Evolutionary conservation across 345 rosid genomes (phyloP).

Genomic region (Arabidopsis thaliana): TAIR10.1 NC_003076.8:9327001-9327500

Average conservation of each 20-base stretch:
- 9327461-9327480: constrained; percentile 38
- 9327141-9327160: neutral
- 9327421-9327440: constrained; percentile 36
- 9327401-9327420: constrained; percentile 39
- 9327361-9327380: constrained; percentile 27
- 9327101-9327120: no score
- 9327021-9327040: no score
- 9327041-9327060: neutral
- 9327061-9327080: neutral
- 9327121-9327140: neutral
- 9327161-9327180: neutral
- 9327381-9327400: constrained; percentile 29
- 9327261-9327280: neutral
- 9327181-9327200: no score
- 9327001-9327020: no score
- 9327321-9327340: constrained; percentile 11
- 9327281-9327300: neutral
- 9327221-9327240: neutral
- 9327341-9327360: constrained; percentile 11
- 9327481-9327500: constrained; percentile 29
- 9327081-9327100: neutral
- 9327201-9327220: neutral
- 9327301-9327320: neutral
- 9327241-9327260: neutral
- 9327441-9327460: constrained; percentile 31